Conservation (phyloP, 352 stramenopile genomes). For the Lagenidium sp. region DNA sequence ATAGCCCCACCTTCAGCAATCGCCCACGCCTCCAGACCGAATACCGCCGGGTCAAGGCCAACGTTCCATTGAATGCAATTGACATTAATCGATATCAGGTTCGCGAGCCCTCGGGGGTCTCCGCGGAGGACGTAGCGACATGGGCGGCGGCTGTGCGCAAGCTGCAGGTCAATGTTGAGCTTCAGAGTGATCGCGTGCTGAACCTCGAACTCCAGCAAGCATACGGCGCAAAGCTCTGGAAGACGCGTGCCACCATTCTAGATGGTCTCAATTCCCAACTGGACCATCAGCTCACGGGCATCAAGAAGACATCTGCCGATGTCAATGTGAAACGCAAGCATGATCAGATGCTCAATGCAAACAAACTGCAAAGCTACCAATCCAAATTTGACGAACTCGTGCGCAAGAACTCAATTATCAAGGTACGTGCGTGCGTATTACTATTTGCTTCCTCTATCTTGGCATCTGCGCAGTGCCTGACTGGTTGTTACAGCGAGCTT, state of each 20-base stretch:
- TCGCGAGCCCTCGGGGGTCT: constrained; percentile 27
- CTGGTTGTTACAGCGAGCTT: too few species aligned
- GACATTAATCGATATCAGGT: constrained; percentile 68
- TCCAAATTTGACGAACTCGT: constrained; percentile 51
- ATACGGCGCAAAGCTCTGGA: constrained; percentile 61
- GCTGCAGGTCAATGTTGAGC: constrained; percentile 41
- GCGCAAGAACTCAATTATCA: constrained; percentile 55
- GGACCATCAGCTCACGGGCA: constrained; percentile 25
- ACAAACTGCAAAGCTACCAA: constrained; percentile 47
- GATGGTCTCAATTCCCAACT: constrained; percentile 58
- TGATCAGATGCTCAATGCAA: constrained; percentile 52
- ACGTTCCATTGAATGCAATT: constrained; percentile 57
- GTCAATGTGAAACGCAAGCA: constrained; percentile 62
- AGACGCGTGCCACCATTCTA: constrained; percentile 47
- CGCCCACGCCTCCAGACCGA: constrained; percentile 49
- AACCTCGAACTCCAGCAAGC: constrained; percentile 72
- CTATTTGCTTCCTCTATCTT: too few species aligned
- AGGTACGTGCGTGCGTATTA: too few species aligned
- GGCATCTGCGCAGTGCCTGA: too few species aligned
- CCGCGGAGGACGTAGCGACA: constrained; percentile 24
- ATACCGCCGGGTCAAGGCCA: constrained; percentile 60
- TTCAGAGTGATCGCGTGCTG: constrained; percentile 53
- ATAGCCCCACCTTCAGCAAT: constrained; percentile 41
- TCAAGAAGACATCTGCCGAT: constrained; percentile 25
- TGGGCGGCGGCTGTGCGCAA: constrained; percentile 47